A percentile compares a stretch with the other conserved stretches of the same genome.
Conservation (phyloP, 1,139 yeast genomes). For the Pichia sp. region DNA sequence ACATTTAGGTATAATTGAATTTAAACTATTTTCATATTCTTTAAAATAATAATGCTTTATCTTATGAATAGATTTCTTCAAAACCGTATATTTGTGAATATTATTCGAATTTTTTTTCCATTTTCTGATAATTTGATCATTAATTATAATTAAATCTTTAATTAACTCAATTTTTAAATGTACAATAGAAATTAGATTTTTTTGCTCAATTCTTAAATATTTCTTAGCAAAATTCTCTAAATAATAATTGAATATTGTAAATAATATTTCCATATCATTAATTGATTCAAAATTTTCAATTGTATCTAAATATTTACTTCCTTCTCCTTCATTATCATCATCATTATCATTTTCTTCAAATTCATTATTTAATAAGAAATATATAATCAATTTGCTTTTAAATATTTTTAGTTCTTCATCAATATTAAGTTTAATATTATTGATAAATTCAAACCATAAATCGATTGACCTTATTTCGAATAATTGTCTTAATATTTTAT, state of each 20-base stretch:
- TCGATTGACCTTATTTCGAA: background rate
- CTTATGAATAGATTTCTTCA: constrained; percentile 1
- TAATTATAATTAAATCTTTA: constrained; percentile 5
- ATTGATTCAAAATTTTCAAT: background rate
- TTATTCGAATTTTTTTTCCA: constrained; percentile 1
- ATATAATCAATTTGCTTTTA: constrained; percentile 15
- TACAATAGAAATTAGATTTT: background rate
- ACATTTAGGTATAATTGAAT: constrained; percentile 9
- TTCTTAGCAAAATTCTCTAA: background rate
- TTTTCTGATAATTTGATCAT: background rate
- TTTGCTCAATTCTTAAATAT: background rate
- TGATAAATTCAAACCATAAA: constrained; percentile 18
- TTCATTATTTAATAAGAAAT: constrained; percentile 12
- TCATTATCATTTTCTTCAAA: constrained; percentile 1
- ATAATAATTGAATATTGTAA: background rate
- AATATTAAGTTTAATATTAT: constrained; percentile 8
- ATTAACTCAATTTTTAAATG: constrained; percentile 9
- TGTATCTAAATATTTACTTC: too few species aligned
- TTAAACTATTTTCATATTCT: constrained; percentile 2
- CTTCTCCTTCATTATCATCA: background rate
- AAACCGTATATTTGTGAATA: background rate
- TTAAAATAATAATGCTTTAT: constrained; percentile 10
- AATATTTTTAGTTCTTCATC: constrained; percentile 8
- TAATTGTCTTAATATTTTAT: background rate
- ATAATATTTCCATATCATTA: constrained; percentile 1